Conservation (phyloP, 2,329 filamentous ascomycete genomes). For the Tetracladium maxilliforme region DNA sequence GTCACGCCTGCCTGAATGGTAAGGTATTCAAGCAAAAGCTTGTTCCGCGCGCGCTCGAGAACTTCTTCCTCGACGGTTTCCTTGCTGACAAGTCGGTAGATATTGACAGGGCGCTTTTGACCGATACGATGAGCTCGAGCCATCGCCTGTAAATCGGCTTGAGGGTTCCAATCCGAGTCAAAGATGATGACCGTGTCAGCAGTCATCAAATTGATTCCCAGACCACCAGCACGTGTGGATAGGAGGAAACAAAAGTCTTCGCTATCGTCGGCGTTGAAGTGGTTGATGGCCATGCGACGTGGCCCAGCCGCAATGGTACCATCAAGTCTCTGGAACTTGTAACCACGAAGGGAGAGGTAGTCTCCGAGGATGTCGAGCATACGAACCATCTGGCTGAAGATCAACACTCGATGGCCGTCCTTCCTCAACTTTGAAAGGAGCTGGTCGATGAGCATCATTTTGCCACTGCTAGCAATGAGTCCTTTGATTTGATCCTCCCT, state of each 20-base stretch:
- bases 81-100: slow-evolving; percentile 92
- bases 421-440: slow-evolving; percentile 87
- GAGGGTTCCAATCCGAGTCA: slow-evolving; percentile 98
- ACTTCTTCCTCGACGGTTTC: slow-evolving; percentile 98
- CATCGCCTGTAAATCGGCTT: slow-evolving; percentile 97
- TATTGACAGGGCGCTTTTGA: slow-evolving; percentile 88
- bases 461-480: slow-evolving; percentile 91
- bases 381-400: slow-evolving; percentile 99
- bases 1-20: slow-evolving; percentile 96
- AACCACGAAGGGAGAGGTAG: slow-evolving; percentile 84
- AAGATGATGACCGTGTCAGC: slow-evolving; percentile 96
- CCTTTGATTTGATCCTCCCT: slow-evolving; percentile 86
- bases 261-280: slow-evolving; percentile 94
- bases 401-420: slow-evolving; percentile 88
- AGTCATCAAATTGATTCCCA: slow-evolving; percentile 99
- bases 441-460: slow-evolving; percentile 98
- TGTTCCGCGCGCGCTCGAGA: slow-evolving; percentile 88
- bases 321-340: slow-evolving; percentile 88
- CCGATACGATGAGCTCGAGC: slow-evolving; percentile 95
- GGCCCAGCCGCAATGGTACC: slow-evolving; percentile 84
- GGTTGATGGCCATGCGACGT: slow-evolving; percentile 87
- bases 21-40: slow-evolving; percentile 91
- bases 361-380: slow-evolving; percentile 95
- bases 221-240: slow-evolving; percentile 85
- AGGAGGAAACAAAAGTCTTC: slow-evolving; percentile 93